Evolutionary conservation across 345 rosid genomes (phyloP).

Genomic region (Xanthoceras sorbifolium): DNA sequence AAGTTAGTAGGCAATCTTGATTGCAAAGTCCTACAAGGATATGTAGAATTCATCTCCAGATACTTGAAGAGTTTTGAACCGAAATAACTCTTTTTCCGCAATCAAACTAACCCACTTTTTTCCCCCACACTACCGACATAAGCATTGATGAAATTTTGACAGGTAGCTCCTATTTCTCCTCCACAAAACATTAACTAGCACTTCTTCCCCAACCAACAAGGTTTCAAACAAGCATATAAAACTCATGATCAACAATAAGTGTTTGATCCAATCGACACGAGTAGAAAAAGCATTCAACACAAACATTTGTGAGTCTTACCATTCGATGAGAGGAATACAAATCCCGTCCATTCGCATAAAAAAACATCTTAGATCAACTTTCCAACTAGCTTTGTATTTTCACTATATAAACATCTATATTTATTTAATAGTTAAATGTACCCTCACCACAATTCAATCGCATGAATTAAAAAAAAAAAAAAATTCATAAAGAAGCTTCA

Average conservation of each 20-base stretch:
- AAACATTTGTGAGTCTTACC: not conserved
- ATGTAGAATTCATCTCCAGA: not conserved
- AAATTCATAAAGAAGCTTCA: not conserved
- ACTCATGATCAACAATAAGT: not conserved
- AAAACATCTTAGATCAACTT: not conserved
- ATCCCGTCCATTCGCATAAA: not conserved
- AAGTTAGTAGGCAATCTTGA: not conserved
- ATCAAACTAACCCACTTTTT: not conserved
- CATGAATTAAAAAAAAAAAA: not conserved
- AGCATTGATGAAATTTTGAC: not conserved
- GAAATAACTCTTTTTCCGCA: not conserved
- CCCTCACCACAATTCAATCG: not conserved
- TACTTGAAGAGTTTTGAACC: no score
- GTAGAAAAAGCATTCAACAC: not conserved
- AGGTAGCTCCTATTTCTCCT: not conserved
- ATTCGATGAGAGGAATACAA: not conserved
- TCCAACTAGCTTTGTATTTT: not conserved
- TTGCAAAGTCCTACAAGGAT: not conserved
- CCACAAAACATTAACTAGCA: not conserved
- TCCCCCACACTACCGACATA: not conserved
- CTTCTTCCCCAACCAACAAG: not conserved
- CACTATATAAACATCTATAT: not conserved
- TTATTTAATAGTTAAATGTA: not conserved
- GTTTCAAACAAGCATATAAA: not conserved
- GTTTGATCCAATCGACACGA: not conserved